phyloP scores from a whole-genome alignment of 768 basidiomycete species.

The Suillus bovinus region DNA sequence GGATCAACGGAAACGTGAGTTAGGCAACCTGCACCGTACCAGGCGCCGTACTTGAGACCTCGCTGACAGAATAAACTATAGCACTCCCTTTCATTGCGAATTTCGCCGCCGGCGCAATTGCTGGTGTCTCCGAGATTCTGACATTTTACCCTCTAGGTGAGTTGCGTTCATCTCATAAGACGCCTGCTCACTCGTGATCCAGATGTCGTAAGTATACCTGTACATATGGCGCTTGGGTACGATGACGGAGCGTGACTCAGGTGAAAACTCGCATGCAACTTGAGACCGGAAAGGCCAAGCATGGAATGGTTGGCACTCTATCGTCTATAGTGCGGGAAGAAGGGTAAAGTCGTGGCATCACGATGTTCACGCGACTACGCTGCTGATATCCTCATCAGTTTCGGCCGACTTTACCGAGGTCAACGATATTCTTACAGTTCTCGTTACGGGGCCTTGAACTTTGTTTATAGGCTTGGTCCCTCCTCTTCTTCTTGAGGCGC shows the following conservation, averaged over 20 bases:
- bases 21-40: background rate
- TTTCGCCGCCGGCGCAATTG: constrained; percentile 95
- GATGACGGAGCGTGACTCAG: constrained; percentile 38
- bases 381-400: constrained; percentile 40
- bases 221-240: constrained; percentile 4
- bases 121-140: constrained; percentile 82
- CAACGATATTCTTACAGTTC: constrained; percentile 8
- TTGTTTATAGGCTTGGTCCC: constrained; percentile 75
- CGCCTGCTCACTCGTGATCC: constrained; percentile 7
- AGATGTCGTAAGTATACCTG: constrained; percentile 77
- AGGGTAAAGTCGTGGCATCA: constrained; percentile 58
- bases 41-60: constrained; percentile 4
- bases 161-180: constrained; percentile 23
- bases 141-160: constrained; percentile 90
- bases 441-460: background rate
- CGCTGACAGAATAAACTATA: constrained; percentile 31
- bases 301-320: constrained; percentile 84
- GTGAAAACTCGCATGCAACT: constrained; percentile 99
- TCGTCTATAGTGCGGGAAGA: constrained; percentile 82
- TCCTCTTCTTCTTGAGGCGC: constrained; percentile 92
- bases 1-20: constrained; percentile 35
- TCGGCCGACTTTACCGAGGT: constrained; percentile 89
- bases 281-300: constrained; percentile 75
- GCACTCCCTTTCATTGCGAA: constrained; percentile 86
- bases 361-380: constrained; percentile 19